phyloP scores from a whole-genome alignment of 164 flowering plant genomes.

The Liquidambar formosana region DNA sequence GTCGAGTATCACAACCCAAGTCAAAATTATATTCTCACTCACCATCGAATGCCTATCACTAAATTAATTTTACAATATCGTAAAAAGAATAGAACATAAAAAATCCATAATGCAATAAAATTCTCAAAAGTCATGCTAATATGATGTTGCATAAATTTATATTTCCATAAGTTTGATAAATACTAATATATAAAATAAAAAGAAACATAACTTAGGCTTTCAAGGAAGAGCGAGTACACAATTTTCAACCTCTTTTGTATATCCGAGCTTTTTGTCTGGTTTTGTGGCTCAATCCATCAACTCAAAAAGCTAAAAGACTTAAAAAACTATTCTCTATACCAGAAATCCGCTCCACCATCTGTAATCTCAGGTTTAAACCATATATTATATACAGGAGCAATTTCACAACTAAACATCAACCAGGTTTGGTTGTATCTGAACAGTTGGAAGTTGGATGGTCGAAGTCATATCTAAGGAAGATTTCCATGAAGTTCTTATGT shows the following conservation, averaged over 20 bases:
- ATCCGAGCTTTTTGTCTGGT: neutral
- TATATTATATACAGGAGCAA: slow-evolving; percentile 12
- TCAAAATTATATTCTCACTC: no score
- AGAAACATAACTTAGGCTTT: slow-evolving; percentile 7
- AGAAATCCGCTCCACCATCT: neutral
- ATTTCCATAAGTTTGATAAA: neutral
- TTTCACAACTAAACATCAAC: slow-evolving; percentile 8
- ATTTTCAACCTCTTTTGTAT: slow-evolving; percentile 2
- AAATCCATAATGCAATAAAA: no score
- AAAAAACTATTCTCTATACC: slow-evolving; percentile 5
- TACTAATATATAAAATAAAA: neutral
- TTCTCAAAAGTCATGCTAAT: no score
- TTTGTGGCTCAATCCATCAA: neutral
- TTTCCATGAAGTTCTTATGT: slow-evolving; percentile 9
- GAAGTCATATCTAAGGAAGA: neutral
- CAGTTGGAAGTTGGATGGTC: slow-evolving; percentile 5
- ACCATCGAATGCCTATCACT: no score
- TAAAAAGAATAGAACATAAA: no score
- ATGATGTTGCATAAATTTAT: neutral
- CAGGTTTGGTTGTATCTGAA: slow-evolving; percentile 1
- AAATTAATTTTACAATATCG: no score
- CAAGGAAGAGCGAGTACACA: slow-evolving; percentile 8
- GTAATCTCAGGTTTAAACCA: slow-evolving; percentile 3
- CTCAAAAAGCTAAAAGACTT: slow-evolving; percentile 5
- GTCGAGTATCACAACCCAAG: no score